phyloP scores from a whole-genome alignment of 345 rosid genomes.

The Lepidium sativum region DNA sequence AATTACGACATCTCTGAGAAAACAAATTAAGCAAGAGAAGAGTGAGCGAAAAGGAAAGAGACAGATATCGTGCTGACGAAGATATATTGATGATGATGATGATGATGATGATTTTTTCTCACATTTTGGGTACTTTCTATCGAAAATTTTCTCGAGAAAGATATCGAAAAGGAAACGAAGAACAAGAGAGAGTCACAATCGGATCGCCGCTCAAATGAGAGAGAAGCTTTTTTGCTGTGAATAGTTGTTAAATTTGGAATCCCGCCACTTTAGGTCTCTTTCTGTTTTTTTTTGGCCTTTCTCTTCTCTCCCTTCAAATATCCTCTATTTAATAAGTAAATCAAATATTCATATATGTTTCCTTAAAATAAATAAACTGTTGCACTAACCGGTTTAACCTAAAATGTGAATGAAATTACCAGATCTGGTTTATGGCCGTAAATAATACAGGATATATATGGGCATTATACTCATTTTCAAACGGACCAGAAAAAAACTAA shows the following conservation, averaged over 20 bases:
- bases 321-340: background rate
- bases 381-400: background rate
- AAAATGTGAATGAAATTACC: background rate
- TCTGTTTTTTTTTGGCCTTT: constrained; percentile 8
- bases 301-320: background rate
- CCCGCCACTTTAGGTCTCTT: constrained; percentile 44
- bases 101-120: too few relatives aligned
- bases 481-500: too few relatives aligned
- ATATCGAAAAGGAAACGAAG: constrained; percentile 7
- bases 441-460: too few relatives aligned
- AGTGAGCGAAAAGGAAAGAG: constrained; percentile 19
- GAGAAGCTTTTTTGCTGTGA: constrained; percentile 26
- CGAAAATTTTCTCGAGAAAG: constrained; percentile 32
- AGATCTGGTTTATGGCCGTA: background rate
- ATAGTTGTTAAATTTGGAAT: constrained; percentile 38
- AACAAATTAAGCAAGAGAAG: background rate
- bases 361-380: background rate
- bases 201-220: constrained; percentile 60
- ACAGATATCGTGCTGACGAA: constrained; percentile 26
- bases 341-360: background rate
- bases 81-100: constrained; percentile 7
- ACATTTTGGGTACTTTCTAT: constrained; percentile 4
- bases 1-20: constrained; percentile 9
- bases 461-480: too few relatives aligned
- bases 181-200: constrained; percentile 37